A percentile compares a stretch with the other conserved stretches of the same genome.
Conservation (phyloP, 2,329 filamentous ascomycete genomes). For the Trichoderma sp. region DNA sequence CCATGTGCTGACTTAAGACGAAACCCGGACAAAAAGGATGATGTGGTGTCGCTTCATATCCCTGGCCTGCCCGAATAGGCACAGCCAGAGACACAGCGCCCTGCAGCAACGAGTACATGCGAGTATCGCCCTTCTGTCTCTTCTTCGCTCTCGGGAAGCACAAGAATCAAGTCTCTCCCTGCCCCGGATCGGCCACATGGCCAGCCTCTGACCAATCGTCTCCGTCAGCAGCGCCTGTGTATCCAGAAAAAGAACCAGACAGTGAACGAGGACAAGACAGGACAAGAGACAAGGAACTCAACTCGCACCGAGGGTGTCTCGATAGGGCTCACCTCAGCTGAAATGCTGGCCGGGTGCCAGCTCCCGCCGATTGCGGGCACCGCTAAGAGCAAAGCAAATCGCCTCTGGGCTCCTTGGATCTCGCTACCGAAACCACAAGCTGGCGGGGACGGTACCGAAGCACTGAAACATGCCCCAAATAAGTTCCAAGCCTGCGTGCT, state of each 20-base stretch:
- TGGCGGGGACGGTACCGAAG: conserved; percentile 12
- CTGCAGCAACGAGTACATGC: too few relatives aligned
- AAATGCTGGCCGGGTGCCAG: conserved; percentile 22
- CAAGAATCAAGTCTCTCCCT: neutral
- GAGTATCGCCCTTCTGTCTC: neutral
- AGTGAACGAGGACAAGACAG: neutral
- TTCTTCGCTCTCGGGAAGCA: neutral
- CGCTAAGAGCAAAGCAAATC: conserved; percentile 12
- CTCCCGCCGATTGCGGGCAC: conserved; percentile 21
- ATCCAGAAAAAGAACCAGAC: neutral
- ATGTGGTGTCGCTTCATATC: neutral
- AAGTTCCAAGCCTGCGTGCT: conserved; percentile 12
- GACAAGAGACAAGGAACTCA: neutral
- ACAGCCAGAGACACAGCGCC: neutral
- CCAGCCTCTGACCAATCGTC: conserved; percentile 27
- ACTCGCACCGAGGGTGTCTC: conserved; percentile 17
- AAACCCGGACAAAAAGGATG: neutral
- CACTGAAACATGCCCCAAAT: conserved; percentile 19
- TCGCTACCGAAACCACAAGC: conserved; percentile 5
- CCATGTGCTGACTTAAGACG: conserved; percentile 6
- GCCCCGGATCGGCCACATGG: conserved; percentile 15
- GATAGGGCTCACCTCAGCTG: conserved; percentile 42
- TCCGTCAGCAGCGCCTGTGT: conserved; percentile 22
- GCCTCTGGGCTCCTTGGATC: conserved; percentile 16
- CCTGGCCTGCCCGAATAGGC: conserved; percentile 13